These are phyloP conservation scores for Brassica napus DNA, from an alignment of 345 rosid species.

Conservation along the genomic window DNA sequence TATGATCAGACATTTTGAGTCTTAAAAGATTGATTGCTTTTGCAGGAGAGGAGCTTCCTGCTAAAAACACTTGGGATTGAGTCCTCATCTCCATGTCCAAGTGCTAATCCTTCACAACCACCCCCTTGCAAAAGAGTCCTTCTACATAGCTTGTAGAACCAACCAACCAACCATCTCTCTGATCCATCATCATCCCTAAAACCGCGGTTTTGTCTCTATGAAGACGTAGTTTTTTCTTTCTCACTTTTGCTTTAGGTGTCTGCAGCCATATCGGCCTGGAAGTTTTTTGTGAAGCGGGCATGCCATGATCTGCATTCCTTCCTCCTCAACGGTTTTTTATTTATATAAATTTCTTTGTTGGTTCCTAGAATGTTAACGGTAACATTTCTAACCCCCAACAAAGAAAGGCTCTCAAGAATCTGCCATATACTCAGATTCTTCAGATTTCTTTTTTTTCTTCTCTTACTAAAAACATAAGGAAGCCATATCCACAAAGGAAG, in stretches of 20 bases:
- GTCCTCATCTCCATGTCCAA: conserved; percentile 65
- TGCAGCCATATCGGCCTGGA: conserved; percentile 79
- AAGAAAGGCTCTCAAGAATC: conserved; percentile 41
- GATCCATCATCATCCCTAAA: neutral
- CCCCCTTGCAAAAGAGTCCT: conserved; percentile 97
- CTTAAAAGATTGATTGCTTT: conserved; percentile 15
- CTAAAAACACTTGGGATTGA: conserved; percentile 86
- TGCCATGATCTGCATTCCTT: conserved; percentile 65
- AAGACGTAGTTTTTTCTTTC: conserved; percentile 22
- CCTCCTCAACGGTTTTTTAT: conserved; percentile 13
- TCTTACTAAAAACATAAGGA: conserved; percentile 32
- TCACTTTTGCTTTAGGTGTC: conserved; percentile 35
- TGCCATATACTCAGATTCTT: conserved; percentile 43
- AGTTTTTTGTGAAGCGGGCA: conserved; percentile 71
- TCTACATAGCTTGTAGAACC: conserved; percentile 74
- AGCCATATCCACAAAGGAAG: conserved; percentile 34
- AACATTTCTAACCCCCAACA: conserved; percentile 29
- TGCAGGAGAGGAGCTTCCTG: conserved; percentile 90
- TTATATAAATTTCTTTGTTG: conserved; percentile 14
- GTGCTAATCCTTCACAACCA: conserved; percentile 58
- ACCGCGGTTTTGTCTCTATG: conserved; percentile 33
- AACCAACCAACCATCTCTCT: conserved; percentile 13
- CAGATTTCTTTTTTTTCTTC: conserved; percentile 11
- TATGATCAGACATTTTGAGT: conserved; percentile 1
- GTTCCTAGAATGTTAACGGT: conserved; percentile 41